Percentiles rank a stretch among this genome's conserved stretches.
Evolutionary conservation across 1,284 basidiomycete genomes (phyloP).

Genomic region (Ustilago curta): DNA sequence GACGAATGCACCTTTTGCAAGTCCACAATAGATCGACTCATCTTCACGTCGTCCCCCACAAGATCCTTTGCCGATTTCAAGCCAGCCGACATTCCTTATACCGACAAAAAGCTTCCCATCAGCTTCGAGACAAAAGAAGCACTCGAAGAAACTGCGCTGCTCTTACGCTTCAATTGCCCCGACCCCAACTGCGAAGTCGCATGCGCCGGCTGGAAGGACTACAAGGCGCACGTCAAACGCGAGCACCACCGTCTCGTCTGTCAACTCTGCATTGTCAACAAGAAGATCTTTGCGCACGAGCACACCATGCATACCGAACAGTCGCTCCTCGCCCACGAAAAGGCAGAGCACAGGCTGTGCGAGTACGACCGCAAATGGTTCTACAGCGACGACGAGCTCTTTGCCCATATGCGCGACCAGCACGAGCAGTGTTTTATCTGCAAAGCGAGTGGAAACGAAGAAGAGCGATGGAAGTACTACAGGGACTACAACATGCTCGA

Average conservation of each 20-base stretch:
- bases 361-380: constrained; percentile 90
- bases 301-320: constrained; percentile 84
- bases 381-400: constrained; percentile 92
- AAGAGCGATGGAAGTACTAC: constrained; percentile 64
- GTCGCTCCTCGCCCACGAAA: constrained; percentile 79
- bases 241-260: constrained; percentile 80
- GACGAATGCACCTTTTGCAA: constrained; percentile 95
- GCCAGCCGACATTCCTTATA: constrained; percentile 57
- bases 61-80: constrained; percentile 55
- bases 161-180: constrained; percentile 77
- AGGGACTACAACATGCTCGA: constrained; percentile 67
- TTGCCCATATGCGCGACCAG: constrained; percentile 88
- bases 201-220: constrained; percentile 86
- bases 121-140: constrained; percentile 91
- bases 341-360: constrained; percentile 83
- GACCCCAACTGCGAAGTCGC: constrained; percentile 79
- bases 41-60: constrained; percentile 80
- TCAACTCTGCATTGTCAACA: constrained; percentile 86
- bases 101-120: constrained; percentile 75
- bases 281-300: constrained; percentile 97
- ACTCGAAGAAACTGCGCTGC: constrained; percentile 92
- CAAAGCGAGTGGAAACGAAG: constrained; percentile 61
- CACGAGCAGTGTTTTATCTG: constrained; percentile 99
- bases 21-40: constrained; percentile 82
- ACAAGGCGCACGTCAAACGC: constrained; percentile 82